Evolutionary conservation across 2,329 filamentous ascomycete species (phyloP), one percentile per base, ranked within the genome.

Genomic region (Thermothelomyces thermophilus): DNA sequence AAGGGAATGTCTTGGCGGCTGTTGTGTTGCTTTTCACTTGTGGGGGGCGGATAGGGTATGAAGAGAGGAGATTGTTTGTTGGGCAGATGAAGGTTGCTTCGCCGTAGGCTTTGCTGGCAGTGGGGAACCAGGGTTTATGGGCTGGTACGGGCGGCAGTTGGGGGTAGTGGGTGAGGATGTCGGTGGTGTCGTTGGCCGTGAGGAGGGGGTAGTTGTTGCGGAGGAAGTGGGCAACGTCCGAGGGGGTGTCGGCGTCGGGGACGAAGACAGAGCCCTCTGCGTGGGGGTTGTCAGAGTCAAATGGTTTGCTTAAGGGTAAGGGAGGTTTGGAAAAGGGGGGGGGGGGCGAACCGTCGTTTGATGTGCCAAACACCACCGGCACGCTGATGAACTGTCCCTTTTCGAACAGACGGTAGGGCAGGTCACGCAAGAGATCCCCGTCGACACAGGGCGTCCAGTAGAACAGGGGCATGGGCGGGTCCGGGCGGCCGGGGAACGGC

Each of bases 401-500:
- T 6, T 64, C 59, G 36, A 71, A 73, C 49, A 75, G 59, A 3
- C 48, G 54, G 35, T 70, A 72, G 1, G 73, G 69, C 9, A 68
- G 62, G 48, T 74, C 72, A 3, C 54, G 60, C 11, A 77, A 57
- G 9, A 77, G 58, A 5, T 68, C 67, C 7, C 72, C 75, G 49
- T 79, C 75, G 5, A 76, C 61, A 42, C 70, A 73, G 0, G 75
- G 75, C 2, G 71, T 69, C 71, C 71, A 79, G 63, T 75, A 76
- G 57, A 76, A 78, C 0, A 68, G 60, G 0, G 74, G 65, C 5
- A 58, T 33, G 0, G 62, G 67, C 2, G 55, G 49, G 8, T 53
- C 58, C 2, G 58, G 52, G 3, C 67, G 63, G 2, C 69, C 69
- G 0, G 68, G 66, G 31, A 74, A 76, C 1, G 68, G 59, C 1